These are phyloP conservation scores for Hippophae gyantsensis DNA, from an alignment of 306 rosid species.

Conservation along the genomic window DNA sequence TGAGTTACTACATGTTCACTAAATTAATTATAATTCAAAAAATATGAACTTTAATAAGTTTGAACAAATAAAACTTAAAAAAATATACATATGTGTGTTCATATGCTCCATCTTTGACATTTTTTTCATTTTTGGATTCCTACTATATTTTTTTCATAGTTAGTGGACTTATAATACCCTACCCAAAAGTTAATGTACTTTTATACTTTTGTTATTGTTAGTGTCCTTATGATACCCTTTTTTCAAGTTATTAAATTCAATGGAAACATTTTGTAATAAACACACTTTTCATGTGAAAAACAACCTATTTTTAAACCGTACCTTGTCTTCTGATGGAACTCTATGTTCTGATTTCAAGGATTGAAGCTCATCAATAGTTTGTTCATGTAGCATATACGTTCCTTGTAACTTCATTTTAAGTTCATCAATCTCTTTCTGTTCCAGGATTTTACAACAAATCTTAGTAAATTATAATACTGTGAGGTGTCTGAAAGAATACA, in stretches of 20 bases:
- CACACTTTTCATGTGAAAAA: neutral
- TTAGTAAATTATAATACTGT: neutral
- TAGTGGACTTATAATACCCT: too few species aligned
- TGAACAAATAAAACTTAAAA: too few species aligned
- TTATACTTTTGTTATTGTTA: too few species aligned
- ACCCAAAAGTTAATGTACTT: too few species aligned
- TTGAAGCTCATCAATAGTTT: slow-evolving; percentile 32
- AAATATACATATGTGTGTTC: too few species aligned
- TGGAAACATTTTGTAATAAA: neutral
- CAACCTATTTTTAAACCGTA: slow-evolving; percentile 14
- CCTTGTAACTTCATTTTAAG: slow-evolving; percentile 35
- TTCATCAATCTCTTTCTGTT: slow-evolving; percentile 31
- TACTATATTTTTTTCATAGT: too few species aligned
- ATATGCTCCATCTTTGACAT: too few species aligned
- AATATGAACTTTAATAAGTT: too few species aligned
- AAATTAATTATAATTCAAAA: too few species aligned
- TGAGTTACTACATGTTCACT: too few species aligned
- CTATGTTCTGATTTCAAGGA: slow-evolving; percentile 33
- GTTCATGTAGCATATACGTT: slow-evolving; percentile 30
- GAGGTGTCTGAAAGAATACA: neutral
- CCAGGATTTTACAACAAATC: slow-evolving; percentile 20
- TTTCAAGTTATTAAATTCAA: neutral
- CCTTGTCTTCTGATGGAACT: slow-evolving; percentile 37
- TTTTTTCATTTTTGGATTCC: too few species aligned
- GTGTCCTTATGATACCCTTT: too few species aligned